Base-by-base conservation (phyloP, 169 alveolate genomes). In the Pseudocohnilembus persalinus region DNA sequence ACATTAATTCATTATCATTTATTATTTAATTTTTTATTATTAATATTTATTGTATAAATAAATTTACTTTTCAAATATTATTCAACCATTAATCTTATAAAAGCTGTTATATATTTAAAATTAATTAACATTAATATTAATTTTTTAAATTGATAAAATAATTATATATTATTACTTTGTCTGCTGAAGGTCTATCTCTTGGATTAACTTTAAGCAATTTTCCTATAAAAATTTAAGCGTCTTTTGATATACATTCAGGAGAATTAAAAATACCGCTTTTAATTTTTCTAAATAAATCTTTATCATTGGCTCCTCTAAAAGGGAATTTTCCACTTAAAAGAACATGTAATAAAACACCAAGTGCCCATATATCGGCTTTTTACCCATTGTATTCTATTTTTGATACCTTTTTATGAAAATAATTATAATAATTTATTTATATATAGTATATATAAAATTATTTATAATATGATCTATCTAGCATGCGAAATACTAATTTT, bases 321-420 rank as follows among this genome's bases (percentile, higher is more conserved):
- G 96, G 96, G 77, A 90, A 92, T 73, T 88, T 84, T 6, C 93
- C 92, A 74, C 90, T 85, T 28, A 92, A 78, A 74, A 92, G 77
- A 0, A 89, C 94, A 74, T 83, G 93, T 1, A 95, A 82, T n/a
- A 94, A 77, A 29, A 95, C 91, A 24, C 97, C 96, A n/a, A 89
- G 35, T 26, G 96, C 93, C 96, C 96, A 95, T 26, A 95, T 85
- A 90, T 95, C 97, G 1, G 96, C 93, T 29, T 88, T 90, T n/a
- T 87, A 83, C 1, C 97, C 97, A 33, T 86, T 83, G 81, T 89
- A 94, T 63, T 93, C 96, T 80, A 88, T 82, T 84, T 88, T 76
- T 81, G 87, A 80, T 84, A 88, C 68, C 68, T 49, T 11, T 11
- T 49, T 49, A 11, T 11, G 20, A 11, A 49, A 49, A 20, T 11